Evolutionary conservation across 371 early-diverging fungal genomes (phyloP).

Genomic region (Entomophthora muscae): DNA sequence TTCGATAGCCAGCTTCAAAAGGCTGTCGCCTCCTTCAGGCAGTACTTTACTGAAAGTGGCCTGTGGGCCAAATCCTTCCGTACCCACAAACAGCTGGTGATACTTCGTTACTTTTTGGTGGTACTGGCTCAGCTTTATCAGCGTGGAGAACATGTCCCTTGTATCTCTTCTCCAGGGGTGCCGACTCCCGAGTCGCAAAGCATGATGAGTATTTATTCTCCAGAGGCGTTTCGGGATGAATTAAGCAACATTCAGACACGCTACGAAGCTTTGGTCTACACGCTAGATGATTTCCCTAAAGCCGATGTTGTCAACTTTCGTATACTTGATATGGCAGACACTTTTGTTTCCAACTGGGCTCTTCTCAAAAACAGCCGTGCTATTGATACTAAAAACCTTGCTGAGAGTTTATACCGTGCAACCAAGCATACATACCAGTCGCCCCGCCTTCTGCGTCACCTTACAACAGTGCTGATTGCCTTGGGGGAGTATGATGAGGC

Average conservation of each 20-base stretch:
- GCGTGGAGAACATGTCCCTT: conserved; percentile 17
- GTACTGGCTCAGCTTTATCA: conserved; percentile 14
- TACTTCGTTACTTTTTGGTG: conserved; percentile 16
- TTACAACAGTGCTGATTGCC: conserved; percentile 30
- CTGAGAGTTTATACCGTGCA: conserved; percentile 39
- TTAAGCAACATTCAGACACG: conserved; percentile 31
- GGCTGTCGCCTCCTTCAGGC: conserved; percentile 16
- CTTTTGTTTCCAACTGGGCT: conserved; percentile 34
- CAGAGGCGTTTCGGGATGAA: conserved; percentile 24
- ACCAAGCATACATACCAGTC: conserved; percentile 51
- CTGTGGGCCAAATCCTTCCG: conserved; percentile 18
- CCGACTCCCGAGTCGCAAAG: neutral
- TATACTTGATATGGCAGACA: conserved; percentile 40
- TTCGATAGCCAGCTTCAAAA: conserved; percentile 4
- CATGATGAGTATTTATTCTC: conserved; percentile 12
- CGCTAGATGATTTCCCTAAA: conserved; percentile 33
- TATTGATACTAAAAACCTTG: neutral
- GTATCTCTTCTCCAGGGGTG: neutral
- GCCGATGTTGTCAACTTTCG: conserved; percentile 38
- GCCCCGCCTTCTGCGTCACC: conserved; percentile 40
- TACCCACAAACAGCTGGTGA: conserved; percentile 17
- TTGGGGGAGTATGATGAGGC: conserved; percentile 62
- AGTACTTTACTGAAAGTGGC: neutral
- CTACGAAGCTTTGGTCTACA: conserved; percentile 39
- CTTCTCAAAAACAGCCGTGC: conserved; percentile 16